Evolutionary conservation across 805 yeast genomes (phyloP).

Genomic region (Saccharomycopsis oosterbeekiorum): DNA sequence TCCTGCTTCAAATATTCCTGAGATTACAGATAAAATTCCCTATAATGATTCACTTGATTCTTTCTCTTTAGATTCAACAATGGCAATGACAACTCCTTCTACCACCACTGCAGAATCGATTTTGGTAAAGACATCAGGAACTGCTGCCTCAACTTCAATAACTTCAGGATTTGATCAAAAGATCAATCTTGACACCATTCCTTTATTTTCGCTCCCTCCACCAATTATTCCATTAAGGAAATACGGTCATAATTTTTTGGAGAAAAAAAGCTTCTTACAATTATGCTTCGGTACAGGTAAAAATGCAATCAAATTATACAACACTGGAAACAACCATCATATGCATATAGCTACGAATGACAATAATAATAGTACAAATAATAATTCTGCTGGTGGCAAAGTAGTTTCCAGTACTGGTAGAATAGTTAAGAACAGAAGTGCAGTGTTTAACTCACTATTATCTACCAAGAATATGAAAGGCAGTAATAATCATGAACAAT

Average conservation of each 20-base stretch:
- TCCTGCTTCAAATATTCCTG: not conserved
- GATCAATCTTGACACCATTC: slow-evolving; percentile 58
- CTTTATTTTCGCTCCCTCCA: slow-evolving; percentile 88
- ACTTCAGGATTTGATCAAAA: slow-evolving; percentile 20
- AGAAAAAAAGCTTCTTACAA: slow-evolving; percentile 78
- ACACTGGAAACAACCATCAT: not conserved
- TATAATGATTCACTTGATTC: not conserved
- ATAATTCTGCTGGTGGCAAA: not conserved
- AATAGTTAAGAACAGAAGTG: not conserved
- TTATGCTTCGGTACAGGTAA: slow-evolving; percentile 39
- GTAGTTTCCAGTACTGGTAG: not conserved
- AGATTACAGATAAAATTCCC: not conserved
- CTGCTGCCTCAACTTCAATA: slow-evolving; percentile 14
- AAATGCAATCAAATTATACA: slow-evolving; percentile 32
- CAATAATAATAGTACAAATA: not conserved
- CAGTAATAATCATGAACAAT: not conserved
- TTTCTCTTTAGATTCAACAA: not conserved
- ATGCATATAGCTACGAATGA: not conserved
- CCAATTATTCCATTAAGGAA: slow-evolving; percentile 89
- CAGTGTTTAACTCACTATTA: not conserved
- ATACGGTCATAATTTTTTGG: slow-evolving; percentile 93
- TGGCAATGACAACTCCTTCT: not conserved
- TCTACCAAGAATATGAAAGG: not conserved
- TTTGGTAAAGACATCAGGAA: slow-evolving; percentile 18
- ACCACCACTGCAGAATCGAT: not conserved